Percentiles rank a stretch among this genome's conserved stretches.
phyloP scores from a whole-genome alignment of 176 grass and related monocot genomes.

The Canna indica region DNA sequence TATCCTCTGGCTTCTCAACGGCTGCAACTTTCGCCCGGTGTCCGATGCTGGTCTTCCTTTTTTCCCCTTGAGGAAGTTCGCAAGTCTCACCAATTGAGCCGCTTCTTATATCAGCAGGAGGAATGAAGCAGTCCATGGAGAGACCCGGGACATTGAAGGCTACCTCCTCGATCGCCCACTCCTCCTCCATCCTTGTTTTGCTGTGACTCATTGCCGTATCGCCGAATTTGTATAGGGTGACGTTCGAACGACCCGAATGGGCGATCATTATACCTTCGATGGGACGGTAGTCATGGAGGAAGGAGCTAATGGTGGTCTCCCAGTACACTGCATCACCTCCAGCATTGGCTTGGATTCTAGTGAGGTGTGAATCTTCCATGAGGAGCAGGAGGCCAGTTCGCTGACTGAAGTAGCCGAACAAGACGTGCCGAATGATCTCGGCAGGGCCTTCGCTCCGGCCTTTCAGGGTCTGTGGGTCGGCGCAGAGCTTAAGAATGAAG shows the following conservation, averaged over 20 bases:
- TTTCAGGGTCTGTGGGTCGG: conserved; percentile 59
- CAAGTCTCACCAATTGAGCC: conserved; percentile 47
- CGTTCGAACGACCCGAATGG: conserved; percentile 55
- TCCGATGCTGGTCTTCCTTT: conserved; percentile 11
- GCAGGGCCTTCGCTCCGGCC: conserved; percentile 76
- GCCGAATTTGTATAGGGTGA: conserved; percentile 83
- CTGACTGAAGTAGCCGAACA: conserved; percentile 94
- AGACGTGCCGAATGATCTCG: conserved; percentile 89
- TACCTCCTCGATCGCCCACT: conserved; percentile 93
- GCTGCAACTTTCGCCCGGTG: conserved; percentile 29
- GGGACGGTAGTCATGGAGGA: conserved; percentile 58
- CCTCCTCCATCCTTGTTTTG: conserved; percentile 91
- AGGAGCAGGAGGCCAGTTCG: conserved; percentile 72
- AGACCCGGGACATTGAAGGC: conserved; percentile 85
- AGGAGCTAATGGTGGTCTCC: conserved; percentile 84
- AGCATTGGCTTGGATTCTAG: conserved; percentile 65
- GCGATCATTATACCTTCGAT: conserved; percentile 90
- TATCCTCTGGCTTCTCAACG: conserved; percentile 1
- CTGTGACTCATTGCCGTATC: conserved; percentile 93
- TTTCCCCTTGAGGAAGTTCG: conserved; percentile 47
- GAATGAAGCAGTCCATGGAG: conserved; percentile 90
- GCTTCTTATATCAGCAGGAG: conserved; percentile 72
- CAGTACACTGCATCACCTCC: conserved; percentile 81
- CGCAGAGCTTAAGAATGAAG: conserved; percentile 85
- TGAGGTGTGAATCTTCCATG: conserved; percentile 87